These are phyloP conservation scores for Casuarina equisetifolia DNA, from an alignment of 306 rosid species.

Conservation along the genomic window DNA sequence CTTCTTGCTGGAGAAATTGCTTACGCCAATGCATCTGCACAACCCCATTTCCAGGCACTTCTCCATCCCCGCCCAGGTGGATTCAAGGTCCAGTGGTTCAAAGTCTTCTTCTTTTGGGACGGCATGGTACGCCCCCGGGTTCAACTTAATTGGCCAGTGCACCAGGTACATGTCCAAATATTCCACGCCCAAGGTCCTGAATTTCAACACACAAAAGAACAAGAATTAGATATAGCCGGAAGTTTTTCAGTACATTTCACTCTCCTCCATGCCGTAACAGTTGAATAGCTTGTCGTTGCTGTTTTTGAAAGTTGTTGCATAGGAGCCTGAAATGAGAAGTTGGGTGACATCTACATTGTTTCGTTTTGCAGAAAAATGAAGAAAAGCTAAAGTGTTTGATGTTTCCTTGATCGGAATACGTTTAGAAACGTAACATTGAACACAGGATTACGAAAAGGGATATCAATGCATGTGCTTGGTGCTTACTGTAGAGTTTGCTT, in stretches of 20 bases:
- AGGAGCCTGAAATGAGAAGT: too few species aligned
- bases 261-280: too few species aligned
- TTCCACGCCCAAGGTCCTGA: conserved; percentile 72
- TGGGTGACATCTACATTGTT: too few species aligned
- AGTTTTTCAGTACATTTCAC: too few species aligned
- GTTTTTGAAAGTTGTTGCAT: too few species aligned
- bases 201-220: conserved; percentile 2
- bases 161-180: conserved; percentile 86
- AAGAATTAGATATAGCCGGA: not conserved
- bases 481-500: conserved; percentile 49
- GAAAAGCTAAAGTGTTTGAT: too few species aligned
- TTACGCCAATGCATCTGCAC: conserved; percentile 80
- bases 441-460: too few species aligned
- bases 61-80: conserved; percentile 84
- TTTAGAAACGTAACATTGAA: too few species aligned
- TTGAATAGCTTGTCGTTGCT: too few species aligned
- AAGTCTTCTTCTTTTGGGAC: conserved; percentile 81
- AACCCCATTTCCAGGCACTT: conserved; percentile 77
- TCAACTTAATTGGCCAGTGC: conserved; percentile 92
- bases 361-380: too few species aligned
- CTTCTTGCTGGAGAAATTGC: conserved; percentile 85
- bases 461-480: not conserved
- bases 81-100: conserved; percentile 61
- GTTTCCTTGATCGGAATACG: too few species aligned
- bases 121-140: conserved; percentile 70